A percentile compares a stretch with the other conserved stretches of the same genome.
Conservation (phyloP, 2,329 filamentous ascomycete species). For the Talaromyces piceae region DNA sequence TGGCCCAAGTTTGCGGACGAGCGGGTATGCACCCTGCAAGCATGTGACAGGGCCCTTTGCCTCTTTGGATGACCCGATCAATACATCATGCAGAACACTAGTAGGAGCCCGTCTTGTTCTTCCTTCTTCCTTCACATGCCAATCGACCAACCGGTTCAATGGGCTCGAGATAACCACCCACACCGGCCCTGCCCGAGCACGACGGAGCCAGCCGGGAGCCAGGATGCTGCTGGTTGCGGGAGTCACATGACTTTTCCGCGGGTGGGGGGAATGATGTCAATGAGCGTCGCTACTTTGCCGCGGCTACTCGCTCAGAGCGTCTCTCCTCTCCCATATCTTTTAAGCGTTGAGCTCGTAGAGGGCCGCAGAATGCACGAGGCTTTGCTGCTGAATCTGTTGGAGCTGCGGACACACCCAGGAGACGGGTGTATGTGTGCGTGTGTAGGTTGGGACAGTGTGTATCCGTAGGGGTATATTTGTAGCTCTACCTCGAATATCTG, state of each 20-base stretch:
- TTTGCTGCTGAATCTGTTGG: too few species aligned
- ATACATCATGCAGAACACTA: not conserved
- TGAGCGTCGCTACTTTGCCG: conserved; percentile 3
- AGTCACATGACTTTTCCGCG: conserved; percentile 13
- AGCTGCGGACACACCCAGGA: too few species aligned
- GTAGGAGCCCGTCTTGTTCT: not conserved
- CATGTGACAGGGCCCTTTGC: not conserved
- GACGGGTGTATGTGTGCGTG: too few species aligned
- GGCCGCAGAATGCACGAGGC: too few species aligned
- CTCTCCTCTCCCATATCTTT: too few species aligned
- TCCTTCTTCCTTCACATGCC: conserved; percentile 4
- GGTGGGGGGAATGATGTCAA: conserved; percentile 2
- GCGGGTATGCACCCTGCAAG: not conserved
- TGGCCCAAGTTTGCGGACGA: not conserved
- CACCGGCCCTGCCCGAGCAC: not conserved
- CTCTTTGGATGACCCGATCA: not conserved
- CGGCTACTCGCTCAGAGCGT: too few species aligned
- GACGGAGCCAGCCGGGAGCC: not conserved
- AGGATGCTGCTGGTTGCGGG: not conserved
- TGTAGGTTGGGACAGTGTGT: too few species aligned
- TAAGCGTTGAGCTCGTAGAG: not conserved
- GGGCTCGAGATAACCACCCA: not conserved
- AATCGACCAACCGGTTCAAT: conserved; percentile 3
- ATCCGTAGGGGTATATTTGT: too few species aligned
- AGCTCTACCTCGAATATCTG: too few species aligned